Evolutionary conservation across 2,329 filamentous ascomycete species (phyloP), one percentile per base, ranked within the genome.

Genomic region (Diplodia intermedia): DNA sequence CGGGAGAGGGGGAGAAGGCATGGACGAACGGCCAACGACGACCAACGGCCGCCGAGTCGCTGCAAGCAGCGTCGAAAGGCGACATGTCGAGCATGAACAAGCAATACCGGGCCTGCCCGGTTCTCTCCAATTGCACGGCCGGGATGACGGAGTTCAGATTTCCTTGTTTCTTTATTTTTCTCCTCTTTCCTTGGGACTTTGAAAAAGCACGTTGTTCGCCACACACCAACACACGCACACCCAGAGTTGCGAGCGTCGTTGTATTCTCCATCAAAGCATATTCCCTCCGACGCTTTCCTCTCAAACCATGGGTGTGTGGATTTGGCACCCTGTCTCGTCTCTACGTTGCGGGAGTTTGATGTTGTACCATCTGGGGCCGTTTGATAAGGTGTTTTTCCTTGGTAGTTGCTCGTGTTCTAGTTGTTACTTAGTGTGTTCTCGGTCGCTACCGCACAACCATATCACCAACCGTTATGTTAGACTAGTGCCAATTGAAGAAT

Each of bases 401-500:
- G 18, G 3, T 63, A 63, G 29, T 63, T 63, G 47, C 50, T 12
- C 20, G 43, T 63, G 57, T 62, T 62, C 57, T 50, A 50, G 57
- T 62, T 52, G 40, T 62, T 62, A 63, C 31, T 52, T 52, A 63
- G 60, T 63, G 47, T 63, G 60, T 63, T 63, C 38, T 63, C 60
- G 60, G 60, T 63, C 60, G 47, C 29, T 63, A 63, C 60, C 60
- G 60, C 60, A 36, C 47, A 50, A 18, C 60, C 60, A 63, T 63
- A 63, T 43, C 60, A 52, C 52, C 60, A 26, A 52, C 8, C 20
- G 60, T 63, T 63, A 63, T 52, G 47, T 52, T 63, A 63, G 60
- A 63, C 60, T 63, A 63, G 60, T 63, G 60, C 60, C 43, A 63
- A 63, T 63, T 63, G 60, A 62, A 63, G 49, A 61, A 61, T 49